These are phyloP conservation scores for Phialocephala subalpina DNA, from an alignment of 2,329 filamentous ascomycete genomes.

Conservation along the genomic window DNA sequence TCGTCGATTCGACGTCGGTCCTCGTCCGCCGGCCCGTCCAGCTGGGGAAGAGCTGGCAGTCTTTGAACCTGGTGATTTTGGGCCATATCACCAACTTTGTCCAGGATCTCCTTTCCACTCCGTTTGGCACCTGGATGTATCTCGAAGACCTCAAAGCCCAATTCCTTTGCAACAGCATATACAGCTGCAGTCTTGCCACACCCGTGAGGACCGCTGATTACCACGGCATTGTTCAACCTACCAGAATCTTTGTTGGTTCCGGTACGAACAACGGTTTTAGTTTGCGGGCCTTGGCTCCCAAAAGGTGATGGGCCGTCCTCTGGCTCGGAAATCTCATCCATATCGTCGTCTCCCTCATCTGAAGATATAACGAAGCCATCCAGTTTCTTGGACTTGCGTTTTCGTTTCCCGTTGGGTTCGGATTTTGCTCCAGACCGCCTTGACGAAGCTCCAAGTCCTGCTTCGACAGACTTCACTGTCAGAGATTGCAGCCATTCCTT, in stretches of 20 bases:
- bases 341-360: conserved; percentile 75
- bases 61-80: conserved; percentile 87
- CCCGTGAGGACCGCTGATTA: conserved; percentile 88
- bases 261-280: conserved; percentile 63
- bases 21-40: conserved; percentile 42
- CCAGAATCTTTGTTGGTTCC: conserved; percentile 52
- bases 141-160: conserved; percentile 94
- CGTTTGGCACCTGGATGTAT: conserved; percentile 86
- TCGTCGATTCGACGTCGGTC: conserved; percentile 48
- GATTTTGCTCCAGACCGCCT: conserved; percentile 40
- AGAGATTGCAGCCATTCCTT: conserved; percentile 83
- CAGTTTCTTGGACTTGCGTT: conserved; percentile 70
- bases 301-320: conserved; percentile 54
- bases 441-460: conserved; percentile 49
- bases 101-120: conserved; percentile 88
- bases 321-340: conserved; percentile 72
- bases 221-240: conserved; percentile 76
- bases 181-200: conserved; percentile 94
- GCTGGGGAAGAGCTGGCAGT: conserved; percentile 46
- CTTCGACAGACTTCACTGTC: conserved; percentile 79
- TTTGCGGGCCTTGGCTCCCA: conserved; percentile 49
- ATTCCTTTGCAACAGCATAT: conserved; percentile 89
- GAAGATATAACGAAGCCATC: conserved; percentile 83
- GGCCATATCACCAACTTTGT: conserved; percentile 96
- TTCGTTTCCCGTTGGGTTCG: conserved; percentile 64